Evolutionary conservation across 2,329 filamentous ascomycete genomes (phyloP), one percentile per base, ranked within the genome.

Genomic region (Fusarium sp.): DNA sequence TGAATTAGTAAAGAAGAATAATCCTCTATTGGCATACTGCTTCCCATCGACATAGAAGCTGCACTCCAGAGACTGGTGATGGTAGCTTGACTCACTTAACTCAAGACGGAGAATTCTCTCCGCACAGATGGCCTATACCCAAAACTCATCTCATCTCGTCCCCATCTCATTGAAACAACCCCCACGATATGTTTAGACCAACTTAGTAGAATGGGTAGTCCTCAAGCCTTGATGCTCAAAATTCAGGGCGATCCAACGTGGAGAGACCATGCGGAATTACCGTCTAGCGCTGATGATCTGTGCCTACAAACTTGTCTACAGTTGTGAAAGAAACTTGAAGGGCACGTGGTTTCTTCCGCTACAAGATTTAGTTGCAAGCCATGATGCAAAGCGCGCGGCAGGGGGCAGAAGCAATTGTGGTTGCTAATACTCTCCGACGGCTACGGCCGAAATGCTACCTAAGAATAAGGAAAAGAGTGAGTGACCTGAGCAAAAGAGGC

Each of bases 401-500:
- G 57, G 51, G 56, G 56, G 56, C 8, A 18, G 47, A 49, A 30
- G 29, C 20, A 22, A 32, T 24, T 22, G 55, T 40, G 51, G 44
- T 44, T 25, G 44, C 24, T 47, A 56, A 49, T 44, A 34, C 37
- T 66, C 37, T 62, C 69, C 65, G 61, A 71, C 69, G 69, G 69
- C 69, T 69, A 45, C 65, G 57, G 57, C 69, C 69, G 69, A 71
- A 57, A 71, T 71, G 40, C 55, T 57, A 67, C 57, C 56, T 41
- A 68, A 68, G 41, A 49, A 5, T 22, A 8, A 45, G 18, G 42
- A 27, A 30, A 27, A 37, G 10, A 37, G 34, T 40, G 42, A 40
- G 48, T 42, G 62, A 53, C 44, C 24, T n/a, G 44, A 25, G 44
- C 44, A 11, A 47, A 20, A 27, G 48, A 53, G 63, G 44, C 49